Evolutionary conservation across 495 filamentous ascomycete species (phyloP), one percentile per base, ranked within the genome.

Genomic region (Hypomontagnella monticulosa): DNA sequence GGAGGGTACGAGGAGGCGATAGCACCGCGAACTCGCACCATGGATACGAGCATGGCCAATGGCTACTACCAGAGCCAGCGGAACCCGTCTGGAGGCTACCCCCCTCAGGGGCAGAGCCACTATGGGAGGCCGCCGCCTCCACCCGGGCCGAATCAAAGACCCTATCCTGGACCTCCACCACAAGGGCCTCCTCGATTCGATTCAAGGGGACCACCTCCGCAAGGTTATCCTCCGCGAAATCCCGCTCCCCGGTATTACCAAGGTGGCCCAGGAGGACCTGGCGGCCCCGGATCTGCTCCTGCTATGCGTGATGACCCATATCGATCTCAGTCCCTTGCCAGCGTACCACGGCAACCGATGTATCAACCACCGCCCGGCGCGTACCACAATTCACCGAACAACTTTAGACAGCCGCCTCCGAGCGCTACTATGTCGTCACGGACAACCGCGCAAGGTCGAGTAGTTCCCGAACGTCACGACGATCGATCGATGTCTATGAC

Each of bases 401-500:
- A 88, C 36, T 92, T 93, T 67, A 88, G 93, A 20, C 23, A 27
- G 23, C 88, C 92, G 52, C 86, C 90, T 34, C 88, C 87, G 15
- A 93, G 95, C 76, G 79, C 66, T 15, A 73, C 80, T 16, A 72
- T 80, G 54, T 88, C 91, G 33, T 73, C 79, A 14, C 84, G 92
- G 71, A 98, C 93, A 23, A 96, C 93, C 18, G 91, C 91, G 1
- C 91, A 96, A 73, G 96, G 96, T 12, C 85, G 96, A 50, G 77
- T 92, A 20, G 92, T 99, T 1, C 96, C 96, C 5, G 93, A 97
- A 66, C 86, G 93, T 47, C 90, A 95, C 71, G 89, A 98, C 71
- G 93, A 97, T 71, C 85, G 96, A 48, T 87, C 95, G 48, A 98
- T 98, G 95, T 96, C 94, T 23, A 88, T 99, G 87, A 93, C 88